These are phyloP conservation scores for Inga laurina DNA, from an alignment of 306 rosid genomes.

Conservation along the genomic window DNA sequence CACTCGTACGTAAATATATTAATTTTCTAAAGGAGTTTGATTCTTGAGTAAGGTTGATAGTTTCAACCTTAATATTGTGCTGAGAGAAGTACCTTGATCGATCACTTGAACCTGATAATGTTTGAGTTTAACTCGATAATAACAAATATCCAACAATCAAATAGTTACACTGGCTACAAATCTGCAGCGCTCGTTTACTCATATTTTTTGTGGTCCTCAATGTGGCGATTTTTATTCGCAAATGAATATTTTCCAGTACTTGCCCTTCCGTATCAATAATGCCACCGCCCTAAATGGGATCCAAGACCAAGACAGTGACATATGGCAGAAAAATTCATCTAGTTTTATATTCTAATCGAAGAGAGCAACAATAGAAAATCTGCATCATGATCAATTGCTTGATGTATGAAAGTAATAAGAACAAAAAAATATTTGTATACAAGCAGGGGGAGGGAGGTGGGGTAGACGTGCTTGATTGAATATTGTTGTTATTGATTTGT, in stretches of 20 bases:
- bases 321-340: not conserved
- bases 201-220: not conserved
- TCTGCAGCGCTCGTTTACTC: too few relatives aligned
- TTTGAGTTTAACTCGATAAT: not conserved
- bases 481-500: not conserved
- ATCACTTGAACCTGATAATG: not conserved
- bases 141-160: not conserved
- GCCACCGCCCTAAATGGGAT: not conserved
- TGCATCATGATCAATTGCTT: not conserved
- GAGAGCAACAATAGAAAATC: not conserved
- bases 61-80: not conserved
- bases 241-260: constrained; percentile 2
- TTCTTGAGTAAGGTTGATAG: not conserved
- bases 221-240: constrained; percentile 24
- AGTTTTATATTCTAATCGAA: not conserved
- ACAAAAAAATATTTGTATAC: too few relatives aligned
- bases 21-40: not conserved
- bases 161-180: not conserved
- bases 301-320: constrained; percentile 39
- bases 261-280: constrained; percentile 5
- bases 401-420: not conserved
- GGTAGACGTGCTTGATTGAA: not conserved
- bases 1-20: too few relatives aligned
- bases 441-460: too few relatives aligned
- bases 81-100: not conserved